These are phyloP conservation scores for Trichoderma harzianum DNA, from an alignment of 2,329 filamentous ascomycete genomes.

Conservation along the genomic window DNA sequence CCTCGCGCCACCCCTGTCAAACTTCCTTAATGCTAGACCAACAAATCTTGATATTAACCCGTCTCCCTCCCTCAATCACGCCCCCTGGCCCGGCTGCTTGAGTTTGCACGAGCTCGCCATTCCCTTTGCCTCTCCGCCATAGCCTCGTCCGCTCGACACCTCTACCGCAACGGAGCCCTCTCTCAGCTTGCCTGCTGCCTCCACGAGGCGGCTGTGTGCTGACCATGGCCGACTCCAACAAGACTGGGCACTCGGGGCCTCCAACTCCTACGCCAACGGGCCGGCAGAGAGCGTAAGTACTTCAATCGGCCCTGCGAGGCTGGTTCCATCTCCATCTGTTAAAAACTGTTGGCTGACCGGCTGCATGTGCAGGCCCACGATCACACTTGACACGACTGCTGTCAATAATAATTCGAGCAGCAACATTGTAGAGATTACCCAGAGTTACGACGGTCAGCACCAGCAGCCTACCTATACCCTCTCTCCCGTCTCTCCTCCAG, in stretches of 20 bases:
- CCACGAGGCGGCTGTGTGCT: slow-evolving; percentile 22
- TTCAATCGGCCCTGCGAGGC: slow-evolving; percentile 2
- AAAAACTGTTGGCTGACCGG: slow-evolving; percentile 11
- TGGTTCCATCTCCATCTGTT: not conserved
- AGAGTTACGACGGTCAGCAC: slow-evolving; percentile 24
- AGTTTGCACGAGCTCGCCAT: not conserved
- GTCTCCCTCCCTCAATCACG: slow-evolving; percentile 1
- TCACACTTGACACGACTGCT: slow-evolving; percentile 53
- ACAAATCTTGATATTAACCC: slow-evolving; percentile 2
- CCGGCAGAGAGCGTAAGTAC: slow-evolving; percentile 39
- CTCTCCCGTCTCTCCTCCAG: slow-evolving; percentile 37
- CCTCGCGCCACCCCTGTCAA: not conserved
- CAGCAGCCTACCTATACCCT: slow-evolving; percentile 22
- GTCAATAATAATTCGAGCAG: slow-evolving; percentile 30
- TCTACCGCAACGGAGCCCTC: slow-evolving; percentile 17
- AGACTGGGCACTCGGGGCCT: slow-evolving; percentile 24
- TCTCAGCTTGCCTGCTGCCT: slow-evolving; percentile 16
- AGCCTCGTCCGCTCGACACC: slow-evolving; percentile 3
- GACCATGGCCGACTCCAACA: slow-evolving; percentile 25
- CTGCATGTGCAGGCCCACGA: slow-evolving; percentile 46
- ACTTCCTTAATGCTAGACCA: not conserved
- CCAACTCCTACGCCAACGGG: slow-evolving; percentile 25
- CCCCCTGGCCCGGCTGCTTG: slow-evolving; percentile 5
- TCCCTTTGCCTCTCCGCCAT: not conserved
- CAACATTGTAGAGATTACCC: slow-evolving; percentile 29